These are phyloP conservation scores for Melastoma malabathricum DNA, from an alignment of 345 rosid species.

Conservation along the genomic window DNA sequence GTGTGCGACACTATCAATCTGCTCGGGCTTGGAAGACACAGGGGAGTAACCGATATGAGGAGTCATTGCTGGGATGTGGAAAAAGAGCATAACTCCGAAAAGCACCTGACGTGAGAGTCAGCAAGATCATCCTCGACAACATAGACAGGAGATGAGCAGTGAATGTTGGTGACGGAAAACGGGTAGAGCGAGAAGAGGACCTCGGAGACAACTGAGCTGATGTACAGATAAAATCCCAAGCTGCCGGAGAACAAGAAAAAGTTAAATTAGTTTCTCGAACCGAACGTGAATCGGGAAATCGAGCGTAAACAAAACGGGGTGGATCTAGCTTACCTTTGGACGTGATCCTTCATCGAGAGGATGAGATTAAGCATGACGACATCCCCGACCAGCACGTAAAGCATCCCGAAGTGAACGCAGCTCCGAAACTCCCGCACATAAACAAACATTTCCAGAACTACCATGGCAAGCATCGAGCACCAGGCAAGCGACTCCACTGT, in stretches of 20 bases:
- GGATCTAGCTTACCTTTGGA: no score
- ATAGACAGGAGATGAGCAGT: background rate
- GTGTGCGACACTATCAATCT: conserved; percentile 48
- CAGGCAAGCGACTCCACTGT: conserved; percentile 61
- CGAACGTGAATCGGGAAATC: no score
- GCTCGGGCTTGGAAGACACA: conserved; percentile 9
- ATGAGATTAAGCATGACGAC: conserved; percentile 70
- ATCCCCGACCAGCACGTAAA: conserved; percentile 77
- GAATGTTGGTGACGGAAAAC: no score
- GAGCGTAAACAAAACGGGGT: no score
- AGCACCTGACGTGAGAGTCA: conserved; percentile 34
- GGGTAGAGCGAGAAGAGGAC: conserved; percentile 24
- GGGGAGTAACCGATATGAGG: conserved; percentile 52
- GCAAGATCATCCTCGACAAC: background rate
- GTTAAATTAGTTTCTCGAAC: no score
- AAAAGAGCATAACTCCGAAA: conserved; percentile 59
- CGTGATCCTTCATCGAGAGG: conserved; percentile 35
- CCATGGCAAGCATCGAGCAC: conserved; percentile 66
- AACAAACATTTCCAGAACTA: conserved; percentile 46
- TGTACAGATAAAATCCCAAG: conserved; percentile 32
- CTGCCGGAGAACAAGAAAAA: background rate
- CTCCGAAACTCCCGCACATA: conserved; percentile 67
- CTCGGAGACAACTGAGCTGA: conserved; percentile 61
- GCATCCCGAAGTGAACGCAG: conserved; percentile 71
- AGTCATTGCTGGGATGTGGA: conserved; percentile 57